Evolutionary conservation across 2,329 filamentous ascomycete genomes (phyloP), one percentile per base, ranked within the genome.

Genomic region (Clonostachys rhizophaga): DNA sequence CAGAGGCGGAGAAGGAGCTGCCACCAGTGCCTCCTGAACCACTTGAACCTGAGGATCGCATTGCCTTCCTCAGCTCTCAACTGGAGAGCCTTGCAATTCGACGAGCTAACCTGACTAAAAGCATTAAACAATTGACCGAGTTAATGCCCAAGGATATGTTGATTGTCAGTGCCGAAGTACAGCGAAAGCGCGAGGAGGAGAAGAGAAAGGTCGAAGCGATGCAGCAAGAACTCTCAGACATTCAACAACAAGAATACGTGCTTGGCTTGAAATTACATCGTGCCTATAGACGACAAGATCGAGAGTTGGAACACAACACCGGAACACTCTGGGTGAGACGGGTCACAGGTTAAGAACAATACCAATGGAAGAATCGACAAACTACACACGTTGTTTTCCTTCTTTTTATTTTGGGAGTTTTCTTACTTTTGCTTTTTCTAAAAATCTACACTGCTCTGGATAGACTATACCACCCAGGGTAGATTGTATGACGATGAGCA

Each of bases 291-390:
- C 78, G 88, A 43, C 75, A 83, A 55, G 87, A 91, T 56, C 79
- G 84, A 52, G 78, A 86, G 45, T 76, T 75, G 3, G 72, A 75
- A 34, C 86, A 75, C 56, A 83, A 88, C 57, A 81, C 80, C 11
- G 85, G 83, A 1, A 79, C 79, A 33, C 67, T 95, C 10, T 95
- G 89, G 89, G 86, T 95, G 44, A 79, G 85, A 58, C 76, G 89
- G 52, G 84, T 91, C 50, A 91, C 87, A 17, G 24, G 24, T 10
- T 30, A 30, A 9, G 24, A 30, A 30, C 24, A 30, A 30, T 30
- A 30, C 24, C 24, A 30, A 30, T 30, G 24, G 24, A 10, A 30
- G 24, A 30, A 30, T 10, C 24, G 24, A 30, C 24, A 8, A 30
- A 30, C 9, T 10, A 30, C 24, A 79, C 75, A 30, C 47, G 36